These are phyloP conservation scores for Encephalitozoon cuniculi DNA, from an alignment of 371 early-diverging fungal genomes.

Conservation along the genomic window DNA sequence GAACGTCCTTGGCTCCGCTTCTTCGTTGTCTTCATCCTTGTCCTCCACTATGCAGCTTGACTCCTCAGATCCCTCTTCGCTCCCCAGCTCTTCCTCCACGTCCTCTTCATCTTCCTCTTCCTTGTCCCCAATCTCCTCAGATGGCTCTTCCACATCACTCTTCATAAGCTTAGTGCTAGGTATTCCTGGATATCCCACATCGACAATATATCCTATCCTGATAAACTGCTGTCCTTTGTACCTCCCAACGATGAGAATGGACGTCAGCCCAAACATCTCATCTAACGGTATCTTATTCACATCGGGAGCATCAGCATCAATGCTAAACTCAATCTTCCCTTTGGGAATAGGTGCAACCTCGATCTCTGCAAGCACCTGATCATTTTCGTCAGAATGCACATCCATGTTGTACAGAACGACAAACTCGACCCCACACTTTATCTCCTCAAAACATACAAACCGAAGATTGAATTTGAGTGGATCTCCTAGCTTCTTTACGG, in stretches of 20 bases:
- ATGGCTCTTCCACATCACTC: slow-evolving; percentile 1
- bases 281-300: slow-evolving; percentile 44
- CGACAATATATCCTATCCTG: slow-evolving; percentile 57
- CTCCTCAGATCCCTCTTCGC: slow-evolving; percentile 60
- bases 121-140: slow-evolving; percentile 26
- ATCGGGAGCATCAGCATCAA: slow-evolving; percentile 48
- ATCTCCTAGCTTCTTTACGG: slow-evolving; percentile 6
- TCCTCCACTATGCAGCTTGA: slow-evolving; percentile 63
- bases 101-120: slow-evolving; percentile 35
- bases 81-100: slow-evolving; percentile 26
- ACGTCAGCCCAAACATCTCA: slow-evolving; percentile 53
- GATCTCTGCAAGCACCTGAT: slow-evolving; percentile 51
- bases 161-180: slow-evolving; percentile 21
- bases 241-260: slow-evolving; percentile 46
- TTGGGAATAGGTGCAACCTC: slow-evolving; percentile 51
- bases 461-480: slow-evolving; percentile 34
- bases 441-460: slow-evolving; percentile 16
- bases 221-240: slow-evolving; percentile 49
- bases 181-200: slow-evolving; percentile 58
- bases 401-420: slow-evolving; percentile 35
- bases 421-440: slow-evolving; percentile 45
- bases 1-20: not conserved
- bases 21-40: slow-evolving; percentile 60
- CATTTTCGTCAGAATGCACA: slow-evolving; percentile 39
- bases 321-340: slow-evolving; percentile 52